Percentiles rank a stretch among this genome's conserved stretches.
phyloP scores from a whole-genome alignment of 108 stramenopile species.

The Pseudonitzschia delicatissima region DNA sequence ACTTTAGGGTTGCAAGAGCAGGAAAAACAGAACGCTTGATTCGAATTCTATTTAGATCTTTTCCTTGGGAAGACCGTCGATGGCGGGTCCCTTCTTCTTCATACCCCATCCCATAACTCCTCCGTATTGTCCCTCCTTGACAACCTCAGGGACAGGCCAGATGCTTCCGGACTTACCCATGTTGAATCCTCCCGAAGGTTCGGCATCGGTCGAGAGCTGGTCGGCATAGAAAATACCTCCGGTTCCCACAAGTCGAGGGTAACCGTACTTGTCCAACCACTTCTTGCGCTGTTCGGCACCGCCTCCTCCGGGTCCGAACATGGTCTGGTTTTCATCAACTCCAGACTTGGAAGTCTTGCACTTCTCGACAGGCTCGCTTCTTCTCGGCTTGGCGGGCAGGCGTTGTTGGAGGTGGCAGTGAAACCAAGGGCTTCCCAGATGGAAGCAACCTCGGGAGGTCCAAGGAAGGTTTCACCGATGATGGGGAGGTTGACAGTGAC shows the following conservation, averaged over 20 bases:
- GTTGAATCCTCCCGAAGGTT: conserved; percentile 90
- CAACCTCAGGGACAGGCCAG: conserved; percentile 83
- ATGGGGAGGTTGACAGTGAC: conserved; percentile 79
- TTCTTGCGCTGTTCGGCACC: conserved; percentile 70
- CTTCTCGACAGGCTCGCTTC: conserved; percentile 80
- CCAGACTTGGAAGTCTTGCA: conserved; percentile 43
- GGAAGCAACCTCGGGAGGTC: conserved; percentile 79
- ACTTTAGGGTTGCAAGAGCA: no score
- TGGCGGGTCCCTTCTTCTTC: conserved; percentile 79
- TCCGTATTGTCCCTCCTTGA: conserved; percentile 72
- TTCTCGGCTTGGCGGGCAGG: conserved; percentile 83
- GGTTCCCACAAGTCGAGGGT: conserved; percentile 82
- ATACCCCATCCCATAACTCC: conserved; percentile 88
- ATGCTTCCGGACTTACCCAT: conserved; percentile 86
- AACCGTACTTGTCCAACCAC: conserved; percentile 89
- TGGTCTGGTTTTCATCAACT: conserved; percentile 1
- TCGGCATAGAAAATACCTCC: conserved; percentile 91
- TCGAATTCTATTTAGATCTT: conserved; percentile 40
- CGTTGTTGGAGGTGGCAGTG: conserved; percentile 89
- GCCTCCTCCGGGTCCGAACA: conserved; percentile 42
- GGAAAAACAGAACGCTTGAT: no score
- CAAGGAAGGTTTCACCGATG: conserved; percentile 84
- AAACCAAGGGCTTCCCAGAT: conserved; percentile 89
- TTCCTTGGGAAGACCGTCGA: conserved; percentile 75
- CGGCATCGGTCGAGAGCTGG: conserved; percentile 82